A percentile compares a stretch with the other conserved stretches of the same genome.
Evolutionary conservation across 1,139 yeast genomes (phyloP).

Genomic region (Magnusiomyces sp.): DNA sequence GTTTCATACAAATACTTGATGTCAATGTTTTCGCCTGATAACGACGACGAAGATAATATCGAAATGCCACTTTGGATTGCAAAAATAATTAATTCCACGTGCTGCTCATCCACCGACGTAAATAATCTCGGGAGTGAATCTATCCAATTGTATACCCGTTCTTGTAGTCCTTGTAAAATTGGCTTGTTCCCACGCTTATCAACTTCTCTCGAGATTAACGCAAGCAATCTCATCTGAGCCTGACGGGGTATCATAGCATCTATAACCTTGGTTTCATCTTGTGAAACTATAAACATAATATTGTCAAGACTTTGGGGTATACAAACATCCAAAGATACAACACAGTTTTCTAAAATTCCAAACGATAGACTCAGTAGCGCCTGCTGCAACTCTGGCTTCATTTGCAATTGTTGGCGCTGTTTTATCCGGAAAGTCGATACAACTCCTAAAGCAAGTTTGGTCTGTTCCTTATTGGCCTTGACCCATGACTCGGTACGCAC

Average conservation of each 20-base stretch:
- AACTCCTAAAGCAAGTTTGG: slow-evolving; percentile 32
- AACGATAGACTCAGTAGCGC: slow-evolving; percentile 30
- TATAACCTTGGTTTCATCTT: neutral
- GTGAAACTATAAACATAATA: slow-evolving; percentile 19
- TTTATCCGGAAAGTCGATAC: slow-evolving; percentile 20
- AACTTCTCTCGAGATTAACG: too few relatives aligned
- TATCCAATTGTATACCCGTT: slow-evolving; percentile 26
- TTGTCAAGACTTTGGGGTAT: slow-evolving; percentile 30
- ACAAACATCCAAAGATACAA: slow-evolving; percentile 31
- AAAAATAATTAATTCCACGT: slow-evolving; percentile 17
- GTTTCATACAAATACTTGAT: slow-evolving; percentile 2
- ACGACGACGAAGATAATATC: too few relatives aligned
- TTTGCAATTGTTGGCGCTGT: slow-evolving; percentile 17
- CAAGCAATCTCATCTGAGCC: neutral
- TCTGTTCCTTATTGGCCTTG: slow-evolving; percentile 52
- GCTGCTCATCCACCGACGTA: slow-evolving; percentile 24
- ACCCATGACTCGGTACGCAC: slow-evolving; percentile 53
- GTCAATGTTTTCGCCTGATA: too few relatives aligned
- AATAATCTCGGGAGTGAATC: slow-evolving; percentile 26
- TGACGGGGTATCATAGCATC: neutral
- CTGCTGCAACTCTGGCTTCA: slow-evolving; percentile 29
- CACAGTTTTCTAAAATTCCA: slow-evolving; percentile 27
- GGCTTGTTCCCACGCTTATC: slow-evolving; percentile 3
- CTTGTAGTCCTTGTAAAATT: slow-evolving; percentile 16
- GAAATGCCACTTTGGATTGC: slow-evolving; percentile 13